These are phyloP conservation scores for Saccharata proteae DNA, from an alignment of 2,329 filamentous ascomycete species.

Conservation along the genomic window DNA sequence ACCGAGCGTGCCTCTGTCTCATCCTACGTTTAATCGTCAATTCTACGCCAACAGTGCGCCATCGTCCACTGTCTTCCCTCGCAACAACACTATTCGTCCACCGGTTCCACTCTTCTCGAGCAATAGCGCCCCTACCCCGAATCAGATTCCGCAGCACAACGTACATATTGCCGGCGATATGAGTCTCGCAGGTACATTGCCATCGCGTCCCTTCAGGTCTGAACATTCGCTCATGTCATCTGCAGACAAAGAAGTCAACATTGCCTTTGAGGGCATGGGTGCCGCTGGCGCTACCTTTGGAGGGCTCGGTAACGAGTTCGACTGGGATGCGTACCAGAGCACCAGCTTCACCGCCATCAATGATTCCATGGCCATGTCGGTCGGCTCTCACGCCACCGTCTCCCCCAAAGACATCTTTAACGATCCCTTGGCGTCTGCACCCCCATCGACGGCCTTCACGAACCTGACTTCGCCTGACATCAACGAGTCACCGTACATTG, in stretches of 20 bases:
- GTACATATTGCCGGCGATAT: constrained; percentile 24
- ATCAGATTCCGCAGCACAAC: constrained; percentile 23
- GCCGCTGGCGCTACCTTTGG: neutral
- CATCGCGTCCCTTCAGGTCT: neutral
- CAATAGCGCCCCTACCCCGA: constrained; percentile 42
- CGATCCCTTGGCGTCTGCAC: constrained; percentile 60
- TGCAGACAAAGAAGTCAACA: constrained; percentile 9
- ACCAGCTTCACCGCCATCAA: constrained; percentile 34
- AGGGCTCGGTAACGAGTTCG: constrained; percentile 2
- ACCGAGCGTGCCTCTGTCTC: constrained; percentile 42
- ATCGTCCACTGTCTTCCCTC: constrained; percentile 47
- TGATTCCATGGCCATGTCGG: constrained; percentile 16
- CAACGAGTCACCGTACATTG: constrained; percentile 64
- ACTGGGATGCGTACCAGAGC: constrained; percentile 15
- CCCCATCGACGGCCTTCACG: constrained; percentile 71
- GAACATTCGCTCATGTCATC: neutral
- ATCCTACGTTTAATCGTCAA: constrained; percentile 48
- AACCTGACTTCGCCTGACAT: constrained; percentile 71
- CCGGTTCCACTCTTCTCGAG: constrained; percentile 59
- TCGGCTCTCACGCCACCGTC: constrained; percentile 45
- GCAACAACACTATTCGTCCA: constrained; percentile 45
- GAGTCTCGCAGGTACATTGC: constrained; percentile 25
- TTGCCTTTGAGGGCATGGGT: neutral
- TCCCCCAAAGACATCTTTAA: constrained; percentile 74
- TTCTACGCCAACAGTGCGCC: constrained; percentile 59